These are phyloP conservation scores for Pisolithus thermaeus DNA, from an alignment of 1,284 basidiomycete genomes.

Conservation along the genomic window DNA sequence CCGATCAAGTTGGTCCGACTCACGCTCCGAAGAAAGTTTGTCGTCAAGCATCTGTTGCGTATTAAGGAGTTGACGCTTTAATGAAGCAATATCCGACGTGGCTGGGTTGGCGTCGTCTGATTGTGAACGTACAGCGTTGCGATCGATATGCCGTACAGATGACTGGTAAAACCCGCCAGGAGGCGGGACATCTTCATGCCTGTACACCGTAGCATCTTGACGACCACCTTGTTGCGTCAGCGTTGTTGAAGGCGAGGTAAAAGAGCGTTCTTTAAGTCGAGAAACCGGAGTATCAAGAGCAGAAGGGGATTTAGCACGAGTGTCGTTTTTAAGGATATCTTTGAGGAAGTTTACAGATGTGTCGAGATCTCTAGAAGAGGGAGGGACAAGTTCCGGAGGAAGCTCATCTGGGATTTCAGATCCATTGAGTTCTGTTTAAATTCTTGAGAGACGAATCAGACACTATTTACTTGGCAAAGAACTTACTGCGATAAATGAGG, in stretches of 20 bases:
- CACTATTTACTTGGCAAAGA: neutral
- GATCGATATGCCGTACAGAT: slow-evolving; percentile 84
- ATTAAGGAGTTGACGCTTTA: slow-evolving; percentile 76
- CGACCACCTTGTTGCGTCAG: slow-evolving; percentile 42
- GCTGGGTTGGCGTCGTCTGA: slow-evolving; percentile 67
- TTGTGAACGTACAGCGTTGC: slow-evolving; percentile 74
- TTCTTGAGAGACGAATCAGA: neutral
- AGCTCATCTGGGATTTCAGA: slow-evolving; percentile 86
- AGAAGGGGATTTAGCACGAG: slow-evolving; percentile 52
- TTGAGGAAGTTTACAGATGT: slow-evolving; percentile 90
- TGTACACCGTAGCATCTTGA: slow-evolving; percentile 92
- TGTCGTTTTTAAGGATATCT: slow-evolving; percentile 85
- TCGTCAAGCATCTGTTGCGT: slow-evolving; percentile 82
- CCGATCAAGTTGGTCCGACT: slow-evolving; percentile 82
- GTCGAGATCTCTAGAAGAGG: slow-evolving; percentile 88
- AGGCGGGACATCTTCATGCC: slow-evolving; percentile 67
- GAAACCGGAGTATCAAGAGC: slow-evolving; percentile 48
- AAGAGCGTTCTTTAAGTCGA: slow-evolving; percentile 65
- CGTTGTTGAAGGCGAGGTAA: slow-evolving; percentile 49
- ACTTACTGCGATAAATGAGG: slow-evolving; percentile 90
- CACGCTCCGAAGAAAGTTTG: slow-evolving; percentile 53
- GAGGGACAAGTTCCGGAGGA: slow-evolving; percentile 87
- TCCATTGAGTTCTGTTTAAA: slow-evolving; percentile 74
- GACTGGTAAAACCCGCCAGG: slow-evolving; percentile 75
- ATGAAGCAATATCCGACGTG: slow-evolving; percentile 59